phyloP scores from a whole-genome alignment of 2,329 filamentous ascomycete species.

The Corynespora cassiicola region DNA sequence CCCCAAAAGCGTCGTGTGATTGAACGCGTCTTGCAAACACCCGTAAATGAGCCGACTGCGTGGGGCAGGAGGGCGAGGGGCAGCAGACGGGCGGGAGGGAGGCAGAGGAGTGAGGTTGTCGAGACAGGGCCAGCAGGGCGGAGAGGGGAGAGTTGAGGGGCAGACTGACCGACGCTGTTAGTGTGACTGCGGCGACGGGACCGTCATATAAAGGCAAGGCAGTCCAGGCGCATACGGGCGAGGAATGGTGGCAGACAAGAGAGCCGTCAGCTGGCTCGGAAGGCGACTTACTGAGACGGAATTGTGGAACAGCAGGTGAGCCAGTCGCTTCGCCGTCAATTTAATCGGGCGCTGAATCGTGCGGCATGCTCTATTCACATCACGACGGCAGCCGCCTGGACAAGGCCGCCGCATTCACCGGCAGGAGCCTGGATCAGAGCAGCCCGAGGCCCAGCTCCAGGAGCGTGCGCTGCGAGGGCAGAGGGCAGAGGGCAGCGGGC shows the following conservation, averaged over 20 bases:
- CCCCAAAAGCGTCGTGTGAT: slow-evolving; percentile 21
- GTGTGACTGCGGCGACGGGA: slow-evolving; percentile 7
- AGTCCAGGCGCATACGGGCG: no score
- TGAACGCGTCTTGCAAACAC: slow-evolving; percentile 20
- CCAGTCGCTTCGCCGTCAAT: slow-evolving; percentile 5
- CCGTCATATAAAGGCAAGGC: slow-evolving; percentile 12
- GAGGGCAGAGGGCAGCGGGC: no score
- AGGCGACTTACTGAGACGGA: slow-evolving; percentile 2
- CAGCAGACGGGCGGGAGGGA: background rate
- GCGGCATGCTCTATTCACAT: slow-evolving; percentile 5
- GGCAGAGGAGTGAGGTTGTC: slow-evolving; percentile 1
- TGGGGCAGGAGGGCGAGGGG: slow-evolving; percentile 3
- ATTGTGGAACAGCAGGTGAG: slow-evolving; percentile 7
- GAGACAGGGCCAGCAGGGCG: background rate
- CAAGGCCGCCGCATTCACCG: background rate
- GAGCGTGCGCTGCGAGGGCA: no score
- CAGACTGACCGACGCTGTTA: no score
- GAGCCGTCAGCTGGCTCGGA: slow-evolving; percentile 8
- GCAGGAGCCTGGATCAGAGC: no score
- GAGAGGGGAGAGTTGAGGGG: slow-evolving; percentile 4
- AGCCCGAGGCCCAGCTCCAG: no score
- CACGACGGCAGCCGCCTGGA: background rate
- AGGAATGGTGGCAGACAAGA: no score
- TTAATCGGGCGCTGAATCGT: slow-evolving; percentile 5
- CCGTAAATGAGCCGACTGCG: slow-evolving; percentile 4